A percentile compares a stretch with the other conserved stretches of the same genome.
These are phyloP conservation scores for Ustilago loliicola DNA, from an alignment of 1,284 basidiomycete species.

Conservation along the genomic window DNA sequence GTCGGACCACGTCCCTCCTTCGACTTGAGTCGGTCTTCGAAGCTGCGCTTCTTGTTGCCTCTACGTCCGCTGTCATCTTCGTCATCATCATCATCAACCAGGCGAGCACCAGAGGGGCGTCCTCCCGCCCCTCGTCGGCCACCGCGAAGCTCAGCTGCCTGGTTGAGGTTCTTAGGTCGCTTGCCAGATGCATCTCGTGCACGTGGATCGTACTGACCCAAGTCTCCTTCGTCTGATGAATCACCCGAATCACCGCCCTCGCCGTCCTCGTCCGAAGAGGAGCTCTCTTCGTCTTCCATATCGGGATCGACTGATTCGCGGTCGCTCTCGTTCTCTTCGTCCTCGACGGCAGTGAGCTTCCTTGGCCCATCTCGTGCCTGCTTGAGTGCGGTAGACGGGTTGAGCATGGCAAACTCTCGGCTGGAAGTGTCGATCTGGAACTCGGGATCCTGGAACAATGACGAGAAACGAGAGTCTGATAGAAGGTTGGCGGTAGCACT, in stretches of 20 bases:
- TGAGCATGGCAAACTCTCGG: slow-evolving; percentile 89
- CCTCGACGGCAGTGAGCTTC: slow-evolving; percentile 82
- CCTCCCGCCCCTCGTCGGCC: slow-evolving; percentile 58
- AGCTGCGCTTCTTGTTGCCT: slow-evolving; percentile 51
- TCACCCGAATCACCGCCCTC: slow-evolving; percentile 72
- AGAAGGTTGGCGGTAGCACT: slow-evolving; percentile 74
- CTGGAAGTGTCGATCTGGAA: slow-evolving; percentile 90
- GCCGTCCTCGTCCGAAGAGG: slow-evolving; percentile 13
- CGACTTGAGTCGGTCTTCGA: slow-evolving; percentile 48
- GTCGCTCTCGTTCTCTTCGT: slow-evolving; percentile 88
- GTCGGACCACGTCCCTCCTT: not conserved
- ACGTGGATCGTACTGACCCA: slow-evolving; percentile 55
- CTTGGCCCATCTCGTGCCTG: slow-evolving; percentile 62
- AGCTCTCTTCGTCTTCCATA: slow-evolving; percentile 47
- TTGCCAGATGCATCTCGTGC: slow-evolving; percentile 65
- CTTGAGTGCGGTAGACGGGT: slow-evolving; percentile 79
- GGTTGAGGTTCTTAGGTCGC: slow-evolving; percentile 72
- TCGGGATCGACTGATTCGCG: slow-evolving; percentile 75
- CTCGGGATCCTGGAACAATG: slow-evolving; percentile 92
- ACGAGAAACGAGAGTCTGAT: slow-evolving; percentile 88
- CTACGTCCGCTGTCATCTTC: slow-evolving; percentile 17
- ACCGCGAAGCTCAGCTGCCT: slow-evolving; percentile 67
- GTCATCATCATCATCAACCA: slow-evolving; percentile 53
- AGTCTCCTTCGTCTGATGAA: slow-evolving; percentile 61
- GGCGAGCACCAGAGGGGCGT: slow-evolving; percentile 31